Base-by-base conservation (phyloP, 371 early-diverging fungal genomes). In the Syncephalastrum racemosum region DNA sequence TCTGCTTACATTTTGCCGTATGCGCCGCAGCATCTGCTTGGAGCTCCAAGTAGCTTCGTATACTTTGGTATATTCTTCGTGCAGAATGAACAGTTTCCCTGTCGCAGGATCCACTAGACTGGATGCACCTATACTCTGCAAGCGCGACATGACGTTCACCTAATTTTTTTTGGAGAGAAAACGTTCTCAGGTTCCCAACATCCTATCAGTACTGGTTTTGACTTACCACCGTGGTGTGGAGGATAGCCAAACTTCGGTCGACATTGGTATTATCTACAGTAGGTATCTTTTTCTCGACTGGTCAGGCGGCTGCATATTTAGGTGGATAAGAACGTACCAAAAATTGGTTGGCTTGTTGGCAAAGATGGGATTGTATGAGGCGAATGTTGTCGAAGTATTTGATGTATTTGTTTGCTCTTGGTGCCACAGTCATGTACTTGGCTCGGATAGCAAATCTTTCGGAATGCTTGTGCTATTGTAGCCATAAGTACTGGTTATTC, bases 371-470 rank as follows among this genome's bases (percentile, higher is more conserved):
- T 42, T 74, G 74, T 31, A 74, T 74, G 16, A 65, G 41, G 7
- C 74, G 64, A 24, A 74, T 74, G 19, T 74, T 74, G 20, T 72
- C 62, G 55, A 74, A 74, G 43, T 70, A 68, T 19, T 59, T 51
- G 4, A 74, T 64, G 45, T 74, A 74, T 55, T 71, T 74, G 59
- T 74, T 74, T 6, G 58, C 31, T 23, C 66, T 47, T 0, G 74
- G 74, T 19, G 69, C 73, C 7, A 74, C 59, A 10, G 74, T 74
- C 74, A 74, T 74, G 49, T 74, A 73, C 47, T 74, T 74, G 27
- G 73, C 74, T n/a, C 74, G 63, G 5, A 74, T 68, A 16, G 74
- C 74, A 46, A 74, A 74, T 23, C 74, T 43, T 44, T 74, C 74
- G 2, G 69, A 52, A 43, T 74, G 74, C 31, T 74, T 73, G 53